Evolutionary conservation across 495 filamentous ascomycete species (phyloP).

Genomic region (Hypoxylon trugodes): DNA sequence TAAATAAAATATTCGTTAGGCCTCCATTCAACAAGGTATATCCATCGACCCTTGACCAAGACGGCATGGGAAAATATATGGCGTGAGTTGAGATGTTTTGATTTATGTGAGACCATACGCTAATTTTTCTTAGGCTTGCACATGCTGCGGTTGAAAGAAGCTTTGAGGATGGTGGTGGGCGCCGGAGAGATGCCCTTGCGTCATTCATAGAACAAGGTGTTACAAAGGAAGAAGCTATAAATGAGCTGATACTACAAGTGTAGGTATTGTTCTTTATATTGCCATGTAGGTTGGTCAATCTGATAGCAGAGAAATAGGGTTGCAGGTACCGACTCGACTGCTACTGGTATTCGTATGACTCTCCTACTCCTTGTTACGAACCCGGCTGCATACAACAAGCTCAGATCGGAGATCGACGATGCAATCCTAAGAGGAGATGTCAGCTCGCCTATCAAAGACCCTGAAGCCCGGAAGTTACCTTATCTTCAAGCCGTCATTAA

Average conservation of each 20-base stretch:
- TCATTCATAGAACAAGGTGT: slow-evolving; percentile 57
- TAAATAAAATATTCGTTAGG: slow-evolving; percentile 32
- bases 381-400: slow-evolving; percentile 56
- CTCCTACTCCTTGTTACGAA: slow-evolving; percentile 61
- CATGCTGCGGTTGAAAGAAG: slow-evolving; percentile 47
- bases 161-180: slow-evolving; percentile 29
- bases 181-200: slow-evolving; percentile 49
- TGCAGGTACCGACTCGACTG: slow-evolving; percentile 70
- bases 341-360: slow-evolving; percentile 64
- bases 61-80: slow-evolving; percentile 29
- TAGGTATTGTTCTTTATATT: slow-evolving; percentile 18
- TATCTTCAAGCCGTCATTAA: slow-evolving; percentile 59
- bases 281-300: not conserved
- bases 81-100: slow-evolving; percentile 7
- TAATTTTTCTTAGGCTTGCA: slow-evolving; percentile 41
- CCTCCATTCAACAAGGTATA: slow-evolving; percentile 33
- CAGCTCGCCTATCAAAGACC: slow-evolving; percentile 47
- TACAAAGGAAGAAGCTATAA: slow-evolving; percentile 46
- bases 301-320: slow-evolving; percentile 41
- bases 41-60: slow-evolving; percentile 11
- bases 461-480: slow-evolving; percentile 51
- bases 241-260: slow-evolving; percentile 55
- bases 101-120: not conserved
- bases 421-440: slow-evolving; percentile 36
- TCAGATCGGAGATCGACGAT: slow-evolving; percentile 64